Base-by-base conservation (phyloP, 2,329 filamentous ascomycete species). In the Neofusicoccum kwambonambiense region DNA sequence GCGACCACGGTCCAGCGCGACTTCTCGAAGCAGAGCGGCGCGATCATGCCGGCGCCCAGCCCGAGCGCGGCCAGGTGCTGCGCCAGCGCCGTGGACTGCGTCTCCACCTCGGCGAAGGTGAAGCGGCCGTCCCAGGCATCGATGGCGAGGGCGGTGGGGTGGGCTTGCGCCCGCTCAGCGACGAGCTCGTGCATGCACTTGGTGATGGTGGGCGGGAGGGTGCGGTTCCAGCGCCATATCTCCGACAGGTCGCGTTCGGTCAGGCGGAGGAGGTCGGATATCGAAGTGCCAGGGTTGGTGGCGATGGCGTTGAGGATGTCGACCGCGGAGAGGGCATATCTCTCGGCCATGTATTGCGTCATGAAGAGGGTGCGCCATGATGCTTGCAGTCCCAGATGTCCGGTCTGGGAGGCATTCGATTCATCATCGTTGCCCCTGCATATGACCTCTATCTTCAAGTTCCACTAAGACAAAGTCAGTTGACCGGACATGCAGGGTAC, bases 41-140 rank as follows among this genome's bases (percentile, higher is more conserved):
- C 60, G 15, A 69, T 45, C 3, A 12, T 5, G 22, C 8, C 8
- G 34, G 60, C 31, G 12, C 34, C 51, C 4, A 64, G 31, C 13
- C 64, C 64, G 19, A 56, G 50, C 2, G 49, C 49, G 8, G 42
- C 17, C 2, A 66, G 42, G 17, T 45, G 49, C 3, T 11, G 27
- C 1, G 64, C 64, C 6, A 65, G 44, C 0, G 22, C 49, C 3
- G 42, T 27, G 1, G 64, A 62, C 52, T 51, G 58, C n/a, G 44
- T 3, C 4, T 83, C 80, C 2, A 84, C 73, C 52, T 83, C 77
- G 41, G 70, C 62, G 66, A 84, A 84, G 2, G 80, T 83, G 61
- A 83, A 76, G 62, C 71, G 70, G 39, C 83, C 82, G 65, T 84
- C 83, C 81, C 81, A 84, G 0, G 82, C 82, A 63, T 80, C 72